Evolutionary conservation across 352 stramenopile genomes (phyloP), one percentile per base, ranked within the genome.

Genomic region (Hyaloperonospora brassicae): DNA sequence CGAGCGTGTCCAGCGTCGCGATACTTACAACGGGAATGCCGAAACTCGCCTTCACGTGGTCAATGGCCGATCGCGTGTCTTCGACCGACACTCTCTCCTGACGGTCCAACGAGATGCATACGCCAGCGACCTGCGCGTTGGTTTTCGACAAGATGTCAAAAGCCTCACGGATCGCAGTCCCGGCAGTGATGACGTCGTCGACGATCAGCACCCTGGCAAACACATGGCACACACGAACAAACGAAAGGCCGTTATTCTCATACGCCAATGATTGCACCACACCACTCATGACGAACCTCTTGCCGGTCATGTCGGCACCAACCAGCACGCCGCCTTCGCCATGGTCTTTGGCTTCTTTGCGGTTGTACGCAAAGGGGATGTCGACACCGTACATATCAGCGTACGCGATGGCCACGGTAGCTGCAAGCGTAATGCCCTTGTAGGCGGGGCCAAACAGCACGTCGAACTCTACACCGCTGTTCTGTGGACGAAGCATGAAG

Each of bases 281-380:
- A 3, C 7, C 11, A 51, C 1, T 12, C 7, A 8, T 12, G 6
- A 72, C 71, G 42, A 62, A 90, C 80, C 89, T 85, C 74, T 98
- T 98, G 47, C 83, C 85, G 14, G 87, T 84, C 76, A 99, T 94
- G 46, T 91, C 80, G 21, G 93, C 90, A 41, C 97, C 97, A 0
- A 99, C 96, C 22, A 99, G 82, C 34, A 88, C 83, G 22, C 97
- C 97, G 30, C 96, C 96, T 72, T 99, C 97, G 41, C 97, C 97
- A 72, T 99, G 97, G 68, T 99, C 95, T 76, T 99, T 99, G 8
- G 89, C 89, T 75, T 99, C 97, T 73, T 99, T 99, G 51, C 97
- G 94, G 75, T 99, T 98, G 79, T 99, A 99, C 1, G 94, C 86
- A 68, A 98, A 98, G 8, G 93, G 91, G 22, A 98, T 60, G 68